Evolutionary conservation across 352 stramenopile species (phyloP), one percentile per base, ranked within the genome.

Genomic region (Phytopythium helicoides): DNA sequence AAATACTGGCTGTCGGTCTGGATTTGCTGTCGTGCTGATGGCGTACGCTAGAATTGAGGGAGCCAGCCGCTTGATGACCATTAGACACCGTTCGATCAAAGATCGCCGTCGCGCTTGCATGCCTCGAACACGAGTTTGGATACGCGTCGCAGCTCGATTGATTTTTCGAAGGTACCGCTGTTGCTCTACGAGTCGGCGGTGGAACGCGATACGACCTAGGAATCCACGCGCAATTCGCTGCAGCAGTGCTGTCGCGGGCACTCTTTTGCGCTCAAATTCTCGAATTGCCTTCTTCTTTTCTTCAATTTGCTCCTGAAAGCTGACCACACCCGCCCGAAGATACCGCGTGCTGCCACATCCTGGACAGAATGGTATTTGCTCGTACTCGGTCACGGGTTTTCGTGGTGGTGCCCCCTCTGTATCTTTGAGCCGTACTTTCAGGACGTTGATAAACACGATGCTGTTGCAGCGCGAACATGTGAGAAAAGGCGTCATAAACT

Each of bases 391-490:
- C 0, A 44, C 66, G 4, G 44, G 54, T 23, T 61, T 56, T 9
- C 28, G 25, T 25, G 25, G 47, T 56, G 16, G 34, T 16, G 23
- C 33, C 12, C 28, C 28, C 21, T 66, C 23, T 25, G 15, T 38
- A 42, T 65, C 59, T 46, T 72, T 62, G 11, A 52, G 66, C 0
- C 77, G 70, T 11, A 93, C 67, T 36, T 65, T 67, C 16, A 62
- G 60, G 8, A 89, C 58, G 36, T 90, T 76, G 56, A 93, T 71
- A 61, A 93, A 91, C 6, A 75, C 77, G 38, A 93, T 64, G 56
- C 64, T 82, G 53, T 93, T 93, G 71, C 81, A 93, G 33, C 76
- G 70, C 39, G 78, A 78, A 48, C 82, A 94, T 16, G 76, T 92
- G 40, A 90, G 64, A 33, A 92, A 92, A 21, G 81, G 78, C 16